These are phyloP conservation scores for Diaporthe caulivora DNA, from an alignment of 2,329 filamentous ascomycete species.

Conservation along the genomic window DNA sequence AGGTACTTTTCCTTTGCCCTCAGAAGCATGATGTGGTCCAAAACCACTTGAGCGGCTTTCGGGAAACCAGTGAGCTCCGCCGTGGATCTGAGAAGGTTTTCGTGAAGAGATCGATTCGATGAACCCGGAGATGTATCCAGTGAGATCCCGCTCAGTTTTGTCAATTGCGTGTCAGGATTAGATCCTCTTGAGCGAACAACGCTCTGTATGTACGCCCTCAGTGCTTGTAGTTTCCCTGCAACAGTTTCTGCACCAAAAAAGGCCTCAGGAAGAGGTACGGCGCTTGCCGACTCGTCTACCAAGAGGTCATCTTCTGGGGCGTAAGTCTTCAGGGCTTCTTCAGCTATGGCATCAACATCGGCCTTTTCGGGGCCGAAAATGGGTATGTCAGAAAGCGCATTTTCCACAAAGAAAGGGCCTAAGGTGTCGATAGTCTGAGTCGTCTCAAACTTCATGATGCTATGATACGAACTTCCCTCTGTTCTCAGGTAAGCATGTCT, in stretches of 20 bases:
- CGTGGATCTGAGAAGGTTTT: conserved; percentile 62
- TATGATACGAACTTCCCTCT: conserved; percentile 66
- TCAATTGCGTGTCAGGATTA: conserved; percentile 37
- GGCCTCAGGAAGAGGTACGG: conserved; percentile 53
- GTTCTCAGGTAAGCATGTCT: conserved; percentile 44
- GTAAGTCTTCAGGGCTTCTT: conserved; percentile 54
- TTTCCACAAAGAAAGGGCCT: conserved; percentile 66
- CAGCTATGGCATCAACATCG: conserved; percentile 56
- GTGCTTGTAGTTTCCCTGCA: conserved; percentile 61
- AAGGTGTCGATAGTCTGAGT: conserved; percentile 65
- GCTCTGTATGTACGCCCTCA: conserved; percentile 52
- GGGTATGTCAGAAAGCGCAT: conserved; percentile 65
- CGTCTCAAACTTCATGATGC: conserved; percentile 70
- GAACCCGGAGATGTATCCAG: conserved; percentile 36
- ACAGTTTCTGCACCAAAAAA: conserved; percentile 58
- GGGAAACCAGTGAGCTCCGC: conserved; percentile 61
- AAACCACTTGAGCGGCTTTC: conserved; percentile 62
- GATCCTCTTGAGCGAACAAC: conserved; percentile 10
- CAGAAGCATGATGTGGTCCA: conserved; percentile 70
- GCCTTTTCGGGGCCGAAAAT: conserved; percentile 68
- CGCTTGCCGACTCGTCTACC: conserved; percentile 52
- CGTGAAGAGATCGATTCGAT: conserved; percentile 70
- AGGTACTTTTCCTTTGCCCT: conserved; percentile 73
- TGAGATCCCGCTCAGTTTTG: conserved; percentile 19
- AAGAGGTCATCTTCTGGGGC: conserved; percentile 50